Evolutionary conservation across 371 early-diverging fungal genomes (phyloP).

Genomic region (Dichotomocladium elegans): DNA sequence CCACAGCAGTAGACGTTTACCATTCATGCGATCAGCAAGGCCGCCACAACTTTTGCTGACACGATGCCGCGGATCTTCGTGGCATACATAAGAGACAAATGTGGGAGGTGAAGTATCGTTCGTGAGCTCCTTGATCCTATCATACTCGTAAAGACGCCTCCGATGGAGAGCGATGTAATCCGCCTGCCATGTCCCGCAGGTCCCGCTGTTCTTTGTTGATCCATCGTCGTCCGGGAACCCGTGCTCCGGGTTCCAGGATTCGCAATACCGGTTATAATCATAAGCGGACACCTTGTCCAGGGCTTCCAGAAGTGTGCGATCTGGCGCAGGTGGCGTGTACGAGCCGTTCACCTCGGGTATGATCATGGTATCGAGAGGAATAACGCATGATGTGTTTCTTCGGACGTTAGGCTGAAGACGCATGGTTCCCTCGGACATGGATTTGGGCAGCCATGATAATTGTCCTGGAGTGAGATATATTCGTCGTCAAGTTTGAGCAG

Average conservation of each 20-base stretch:
- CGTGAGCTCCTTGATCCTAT: too few relatives aligned
- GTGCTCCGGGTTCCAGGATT: slow-evolving; percentile 19
- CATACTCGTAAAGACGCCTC: slow-evolving; percentile 24
- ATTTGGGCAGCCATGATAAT: background rate
- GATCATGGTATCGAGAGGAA: slow-evolving; percentile 14
- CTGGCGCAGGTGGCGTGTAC: slow-evolving; percentile 44
- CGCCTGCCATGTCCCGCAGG: slow-evolving; percentile 49
- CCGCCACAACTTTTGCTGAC: slow-evolving; percentile 27
- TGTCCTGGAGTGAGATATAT: background rate
- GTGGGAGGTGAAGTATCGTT: too few relatives aligned
- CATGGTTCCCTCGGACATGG: background rate
- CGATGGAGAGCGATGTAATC: slow-evolving; percentile 31
- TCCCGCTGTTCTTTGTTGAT: slow-evolving; percentile 25
- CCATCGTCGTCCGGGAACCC: slow-evolving; percentile 20
- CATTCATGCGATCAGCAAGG: slow-evolving; percentile 33
- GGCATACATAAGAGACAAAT: slow-evolving; percentile 36
- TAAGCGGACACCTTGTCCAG: slow-evolving; percentile 20
- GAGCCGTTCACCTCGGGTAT: slow-evolving; percentile 27
- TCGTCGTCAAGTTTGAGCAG: too few relatives aligned
- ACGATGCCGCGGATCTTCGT: slow-evolving; percentile 6
- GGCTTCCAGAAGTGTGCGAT: slow-evolving; percentile 27
- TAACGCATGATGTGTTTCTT: slow-evolving; percentile 5
- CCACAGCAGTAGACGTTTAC: slow-evolving; percentile 7
- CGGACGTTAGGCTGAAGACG: background rate
- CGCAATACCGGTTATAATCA: slow-evolving; percentile 37